Evolutionary conservation across 495 filamentous ascomycete species (phyloP), one percentile per base, ranked within the genome.

Genomic region (Aspergillus bertholletiae): DNA sequence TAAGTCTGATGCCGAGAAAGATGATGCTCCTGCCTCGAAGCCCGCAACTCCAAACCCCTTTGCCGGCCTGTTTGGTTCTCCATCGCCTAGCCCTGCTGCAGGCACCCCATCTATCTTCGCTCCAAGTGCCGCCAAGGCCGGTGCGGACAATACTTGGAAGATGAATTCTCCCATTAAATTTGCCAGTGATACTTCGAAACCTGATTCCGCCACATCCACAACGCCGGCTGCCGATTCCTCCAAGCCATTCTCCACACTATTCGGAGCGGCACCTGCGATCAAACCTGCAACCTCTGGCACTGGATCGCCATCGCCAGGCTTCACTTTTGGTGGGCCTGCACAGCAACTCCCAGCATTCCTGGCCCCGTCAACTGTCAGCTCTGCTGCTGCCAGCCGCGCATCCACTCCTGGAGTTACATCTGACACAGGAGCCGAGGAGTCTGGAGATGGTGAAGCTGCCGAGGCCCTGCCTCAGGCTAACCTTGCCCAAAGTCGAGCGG

Each of bases 341-440:
- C 53, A 70, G 8, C 68, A 76, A 37, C 40, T 67, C 2, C 48
- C 59, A 1, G 65, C 68, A 24, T 62, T 66, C 7, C 56, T 74
- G 15, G 66, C 72, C 20, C 65, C 73, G 23, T 74, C 76, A 5
- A 61, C 62, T 22, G 46, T 64, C 24, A 63, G 50, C 20, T 70
- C 74, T 9, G 66, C 71, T 17, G 64, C 69, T 18, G 53, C 69
- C 9, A 65, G 56, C 44, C 43, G 57, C 15, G 63, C 69, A 7
- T 57, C 66, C 34, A 64, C 55, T 49, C 68, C 84, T 54, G 80
- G 77, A 5, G 77, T 78, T 18, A 82, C 84, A 39, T 83, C 82
- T 20, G 77, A 77, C 32, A 80, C 82, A n/a, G 82, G 84, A 13
- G 84, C 83, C 2, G 84, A 84, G 35, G 74, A 76, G 50, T 76